Evolutionary conservation across 352 stramenopile species (phyloP).

Genomic region (Pythium utonaiense): DNA sequence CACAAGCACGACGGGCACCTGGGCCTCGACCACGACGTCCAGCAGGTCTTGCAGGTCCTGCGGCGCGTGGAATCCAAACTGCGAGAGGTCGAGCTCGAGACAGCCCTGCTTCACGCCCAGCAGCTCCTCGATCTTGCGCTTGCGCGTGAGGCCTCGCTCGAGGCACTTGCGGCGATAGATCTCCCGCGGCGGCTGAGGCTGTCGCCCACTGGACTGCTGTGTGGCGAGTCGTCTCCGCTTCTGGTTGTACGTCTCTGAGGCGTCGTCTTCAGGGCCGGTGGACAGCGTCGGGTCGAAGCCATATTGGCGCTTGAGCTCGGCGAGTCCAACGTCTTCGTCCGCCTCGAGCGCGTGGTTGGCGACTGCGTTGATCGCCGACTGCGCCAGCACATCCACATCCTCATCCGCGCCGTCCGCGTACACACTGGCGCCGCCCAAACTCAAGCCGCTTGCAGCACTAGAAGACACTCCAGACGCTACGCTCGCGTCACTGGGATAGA

Average conservation of each 20-base stretch:
- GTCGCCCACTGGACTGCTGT: not conserved
- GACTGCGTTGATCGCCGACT: constrained; percentile 16
- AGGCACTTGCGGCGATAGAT: constrained; percentile 38
- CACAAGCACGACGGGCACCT: constrained; percentile 41
- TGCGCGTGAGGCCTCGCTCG: constrained; percentile 34
- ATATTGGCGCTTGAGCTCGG: constrained; percentile 64
- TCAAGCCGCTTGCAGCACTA: not conserved
- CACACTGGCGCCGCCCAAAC: not conserved
- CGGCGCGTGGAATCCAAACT: constrained; percentile 48
- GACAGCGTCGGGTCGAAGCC: constrained; percentile 39
- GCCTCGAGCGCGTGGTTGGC: constrained; percentile 16
- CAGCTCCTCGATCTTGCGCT: constrained; percentile 35
- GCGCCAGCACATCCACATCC: constrained; percentile 10
- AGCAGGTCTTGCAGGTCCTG: constrained; percentile 50
- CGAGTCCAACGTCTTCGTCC: constrained; percentile 40
- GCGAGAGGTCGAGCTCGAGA: constrained; percentile 44
- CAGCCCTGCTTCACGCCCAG: constrained; percentile 35
- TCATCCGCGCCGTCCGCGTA: not conserved
- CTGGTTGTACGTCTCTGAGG: constrained; percentile 6
- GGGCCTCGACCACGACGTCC: constrained; percentile 33
- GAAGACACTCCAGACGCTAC: not conserved
- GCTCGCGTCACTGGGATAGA: constrained; percentile 22
- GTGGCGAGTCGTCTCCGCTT: constrained; percentile 26
- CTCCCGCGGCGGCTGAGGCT: constrained; percentile 19
- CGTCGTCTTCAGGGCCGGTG: constrained; percentile 7